Percentiles rank a stretch among this genome's conserved stretches.
phyloP scores from a whole-genome alignment of 371 early-diverging fungal species.

The Entomophthora muscae region DNA sequence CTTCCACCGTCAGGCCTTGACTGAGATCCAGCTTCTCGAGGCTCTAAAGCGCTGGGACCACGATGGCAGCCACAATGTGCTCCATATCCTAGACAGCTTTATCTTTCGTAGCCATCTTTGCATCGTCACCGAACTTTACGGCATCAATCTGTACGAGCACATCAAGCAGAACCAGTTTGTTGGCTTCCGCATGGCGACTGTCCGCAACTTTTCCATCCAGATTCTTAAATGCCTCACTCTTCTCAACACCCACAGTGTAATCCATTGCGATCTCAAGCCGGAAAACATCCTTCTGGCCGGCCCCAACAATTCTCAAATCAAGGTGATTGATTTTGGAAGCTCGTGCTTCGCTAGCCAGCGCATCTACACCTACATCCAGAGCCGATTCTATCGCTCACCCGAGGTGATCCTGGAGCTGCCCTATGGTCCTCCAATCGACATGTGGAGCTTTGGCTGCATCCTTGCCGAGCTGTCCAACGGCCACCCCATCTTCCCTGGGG shows the following conservation, averaged over 20 bases:
- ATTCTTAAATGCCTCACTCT: slow-evolving; percentile 73
- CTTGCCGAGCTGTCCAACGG: slow-evolving; percentile 88
- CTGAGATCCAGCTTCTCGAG: slow-evolving; percentile 81
- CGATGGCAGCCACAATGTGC: slow-evolving; percentile 60
- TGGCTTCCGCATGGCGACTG: slow-evolving; percentile 66
- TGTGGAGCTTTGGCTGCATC: slow-evolving; percentile 99
- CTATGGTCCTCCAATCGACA: slow-evolving; percentile 90
- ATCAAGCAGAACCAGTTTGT: slow-evolving; percentile 78
- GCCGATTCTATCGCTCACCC: slow-evolving; percentile 91
- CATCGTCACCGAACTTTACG: slow-evolving; percentile 85
- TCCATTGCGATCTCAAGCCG: slow-evolving; percentile 98
- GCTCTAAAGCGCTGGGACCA: slow-evolving; percentile 33
- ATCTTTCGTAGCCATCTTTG: slow-evolving; percentile 82
- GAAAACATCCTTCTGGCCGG: slow-evolving; percentile 88
- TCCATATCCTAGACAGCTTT: slow-evolving; percentile 67
- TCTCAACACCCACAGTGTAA: slow-evolving; percentile 63
- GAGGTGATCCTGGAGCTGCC: slow-evolving; percentile 85
- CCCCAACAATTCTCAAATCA: slow-evolving; percentile 62
- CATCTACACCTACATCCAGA: slow-evolving; percentile 86
- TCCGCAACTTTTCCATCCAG: slow-evolving; percentile 67
- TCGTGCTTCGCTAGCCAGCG: slow-evolving; percentile 77
- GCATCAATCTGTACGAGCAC: slow-evolving; percentile 85
- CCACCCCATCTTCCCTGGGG: slow-evolving; percentile 90
- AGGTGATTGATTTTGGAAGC: slow-evolving; percentile 96
- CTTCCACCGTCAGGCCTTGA: slow-evolving; percentile 79